Conservation (phyloP, 768 basidiomycete species). For the Infundibulicybe gibba region DNA sequence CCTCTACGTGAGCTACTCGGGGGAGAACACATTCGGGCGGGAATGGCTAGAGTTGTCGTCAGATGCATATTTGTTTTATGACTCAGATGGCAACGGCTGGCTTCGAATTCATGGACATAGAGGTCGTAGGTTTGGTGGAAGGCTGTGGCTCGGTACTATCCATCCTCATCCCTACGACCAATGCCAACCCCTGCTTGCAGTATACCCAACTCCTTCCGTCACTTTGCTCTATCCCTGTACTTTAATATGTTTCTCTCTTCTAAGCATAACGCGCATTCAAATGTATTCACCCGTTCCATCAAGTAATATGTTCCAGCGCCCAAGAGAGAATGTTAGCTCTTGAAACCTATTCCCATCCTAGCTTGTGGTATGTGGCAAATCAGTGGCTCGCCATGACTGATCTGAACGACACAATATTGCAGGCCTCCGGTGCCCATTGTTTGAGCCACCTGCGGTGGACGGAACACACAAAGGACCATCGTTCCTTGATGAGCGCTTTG, state of each 20-base stretch:
- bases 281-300: too few relatives aligned
- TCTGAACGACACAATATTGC: too few relatives aligned
- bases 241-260: constrained; percentile 15
- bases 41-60: constrained; percentile 44
- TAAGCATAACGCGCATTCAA: too few relatives aligned
- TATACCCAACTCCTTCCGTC: constrained; percentile 13
- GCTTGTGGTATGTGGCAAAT: too few relatives aligned
- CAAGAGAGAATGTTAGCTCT: too few relatives aligned
- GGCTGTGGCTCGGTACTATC: constrained; percentile 8
- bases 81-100: constrained; percentile 9
- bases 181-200: constrained; percentile 7
- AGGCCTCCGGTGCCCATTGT: too few relatives aligned
- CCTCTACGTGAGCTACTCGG: constrained; percentile 97
- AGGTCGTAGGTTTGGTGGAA: constrained; percentile 12
- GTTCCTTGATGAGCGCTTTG: too few relatives aligned
- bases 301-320: too few relatives aligned
- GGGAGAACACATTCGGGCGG: constrained; percentile 92
- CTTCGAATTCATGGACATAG: constrained; percentile 16
- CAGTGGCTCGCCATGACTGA: too few relatives aligned
- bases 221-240: constrained; percentile 15
- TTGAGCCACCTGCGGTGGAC: too few relatives aligned
- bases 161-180: constrained; percentile 2
- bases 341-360: too few relatives aligned
- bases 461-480: too few relatives aligned
- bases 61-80: constrained; percentile 31